phyloP scores from a whole-genome alignment of 202 grass and related monocot genomes.

The Eragrostis tef region DNA sequence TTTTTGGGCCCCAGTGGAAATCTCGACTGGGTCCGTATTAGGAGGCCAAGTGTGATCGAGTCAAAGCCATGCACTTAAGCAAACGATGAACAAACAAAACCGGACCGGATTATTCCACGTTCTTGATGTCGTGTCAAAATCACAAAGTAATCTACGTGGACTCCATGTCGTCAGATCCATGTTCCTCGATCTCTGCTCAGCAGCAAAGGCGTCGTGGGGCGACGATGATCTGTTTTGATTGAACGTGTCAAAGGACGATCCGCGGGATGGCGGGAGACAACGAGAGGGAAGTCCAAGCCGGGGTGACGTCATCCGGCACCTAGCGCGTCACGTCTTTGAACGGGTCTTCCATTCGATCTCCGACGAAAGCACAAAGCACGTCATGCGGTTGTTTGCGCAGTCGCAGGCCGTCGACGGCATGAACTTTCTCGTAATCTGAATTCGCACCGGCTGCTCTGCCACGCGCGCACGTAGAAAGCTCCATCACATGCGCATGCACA shows the following conservation, averaged over 20 bases:
- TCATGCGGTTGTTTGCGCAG: no score
- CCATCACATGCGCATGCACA: not conserved
- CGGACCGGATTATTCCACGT: not conserved
- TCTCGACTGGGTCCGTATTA: not conserved
- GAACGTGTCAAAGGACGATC: not conserved
- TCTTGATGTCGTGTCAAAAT: not conserved
- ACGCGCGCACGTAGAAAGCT: not conserved
- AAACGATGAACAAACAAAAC: not conserved
- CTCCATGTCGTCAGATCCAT: constrained; percentile 2
- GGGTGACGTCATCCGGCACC: not conserved
- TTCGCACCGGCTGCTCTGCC: not conserved
- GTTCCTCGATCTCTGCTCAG: not conserved
- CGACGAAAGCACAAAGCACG: no score
- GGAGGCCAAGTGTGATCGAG: not conserved
- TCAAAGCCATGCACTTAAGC: not conserved
- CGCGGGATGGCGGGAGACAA: not conserved
- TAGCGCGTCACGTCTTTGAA: not conserved
- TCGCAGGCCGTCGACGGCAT: no score
- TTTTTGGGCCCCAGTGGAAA: no score
- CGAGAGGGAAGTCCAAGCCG: not conserved
- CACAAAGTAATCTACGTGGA: not conserved
- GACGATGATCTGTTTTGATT: not conserved
- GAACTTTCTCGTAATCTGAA: not conserved
- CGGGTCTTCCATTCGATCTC: not conserved
- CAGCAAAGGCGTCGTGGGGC: not conserved